Evolutionary conservation across 805 yeast species (phyloP).

Genomic region (Candida xyloterini): DNA sequence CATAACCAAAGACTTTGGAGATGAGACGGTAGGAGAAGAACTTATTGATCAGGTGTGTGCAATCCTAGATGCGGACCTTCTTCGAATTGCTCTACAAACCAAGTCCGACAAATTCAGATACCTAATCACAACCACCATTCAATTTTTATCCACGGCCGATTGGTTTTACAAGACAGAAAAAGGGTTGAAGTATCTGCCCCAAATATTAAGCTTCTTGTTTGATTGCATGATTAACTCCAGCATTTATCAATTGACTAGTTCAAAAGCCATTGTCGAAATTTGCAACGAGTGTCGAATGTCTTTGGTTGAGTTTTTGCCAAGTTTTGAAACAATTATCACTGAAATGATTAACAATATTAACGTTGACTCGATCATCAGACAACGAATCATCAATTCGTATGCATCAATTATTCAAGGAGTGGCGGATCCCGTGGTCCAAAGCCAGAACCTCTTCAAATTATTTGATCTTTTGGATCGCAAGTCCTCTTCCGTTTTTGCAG

Average conservation of each 20-base stretch:
- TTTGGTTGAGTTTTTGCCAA: slow-evolving; percentile 41
- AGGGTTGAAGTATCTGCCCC: slow-evolving; percentile 46
- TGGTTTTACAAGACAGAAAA: slow-evolving; percentile 50
- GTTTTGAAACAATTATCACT: slow-evolving; percentile 45
- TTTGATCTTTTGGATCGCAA: slow-evolving; percentile 24
- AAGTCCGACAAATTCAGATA: slow-evolving; percentile 20
- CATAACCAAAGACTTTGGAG: slow-evolving; percentile 51
- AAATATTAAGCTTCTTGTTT: slow-evolving; percentile 49
- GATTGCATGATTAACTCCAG: slow-evolving; percentile 31
- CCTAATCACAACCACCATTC: slow-evolving; percentile 49
- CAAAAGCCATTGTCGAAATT: slow-evolving; percentile 56
- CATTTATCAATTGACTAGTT: slow-evolving; percentile 37
- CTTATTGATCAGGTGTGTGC: slow-evolving; percentile 21
- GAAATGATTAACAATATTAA: slow-evolving; percentile 43
- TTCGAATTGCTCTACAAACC: slow-evolving; percentile 19
- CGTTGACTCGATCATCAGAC: slow-evolving; percentile 48
- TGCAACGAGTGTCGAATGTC: slow-evolving; percentile 51
- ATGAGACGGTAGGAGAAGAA: slow-evolving; percentile 27
- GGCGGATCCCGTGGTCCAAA: slow-evolving; percentile 46
- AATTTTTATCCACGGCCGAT: slow-evolving; percentile 56
- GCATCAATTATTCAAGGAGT: slow-evolving; percentile 59
- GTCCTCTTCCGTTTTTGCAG: slow-evolving; percentile 14
- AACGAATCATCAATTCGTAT: slow-evolving; percentile 59
- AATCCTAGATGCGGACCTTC: slow-evolving; percentile 32
- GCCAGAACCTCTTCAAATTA: slow-evolving; percentile 23